Evolutionary conservation across 495 filamentous ascomycete genomes (phyloP).

Genomic region (Niebla homalea): DNA sequence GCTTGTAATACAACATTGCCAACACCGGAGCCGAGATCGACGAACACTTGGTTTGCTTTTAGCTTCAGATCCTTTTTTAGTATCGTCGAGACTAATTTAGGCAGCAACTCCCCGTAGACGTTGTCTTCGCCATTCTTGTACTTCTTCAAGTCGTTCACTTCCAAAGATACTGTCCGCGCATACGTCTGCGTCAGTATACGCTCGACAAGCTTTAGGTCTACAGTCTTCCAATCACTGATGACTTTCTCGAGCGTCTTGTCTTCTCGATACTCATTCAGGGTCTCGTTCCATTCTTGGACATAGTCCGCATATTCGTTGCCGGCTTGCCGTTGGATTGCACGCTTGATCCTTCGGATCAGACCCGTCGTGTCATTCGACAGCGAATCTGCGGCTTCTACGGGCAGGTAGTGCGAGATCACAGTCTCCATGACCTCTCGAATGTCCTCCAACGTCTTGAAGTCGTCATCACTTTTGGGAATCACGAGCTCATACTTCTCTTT

Average conservation of each 20-base stretch:
- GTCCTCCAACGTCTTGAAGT: constrained; percentile 76
- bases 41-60: constrained; percentile 68
- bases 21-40: constrained; percentile 89
- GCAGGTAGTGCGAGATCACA: constrained; percentile 62
- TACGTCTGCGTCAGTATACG: constrained; percentile 82
- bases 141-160: constrained; percentile 63
- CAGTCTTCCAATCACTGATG: constrained; percentile 47
- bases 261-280: constrained; percentile 41
- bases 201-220: constrained; percentile 58
- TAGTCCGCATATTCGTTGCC: constrained; percentile 53
- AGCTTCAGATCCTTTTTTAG: constrained; percentile 62
- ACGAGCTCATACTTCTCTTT: constrained; percentile 65
- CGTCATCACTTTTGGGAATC: constrained; percentile 54
- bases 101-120: constrained; percentile 86
- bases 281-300: constrained; percentile 63
- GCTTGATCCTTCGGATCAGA: constrained; percentile 56
- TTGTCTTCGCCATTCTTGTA: constrained; percentile 82
- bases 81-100: constrained; percentile 66
- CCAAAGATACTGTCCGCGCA: constrained; percentile 79
- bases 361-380: constrained; percentile 65
- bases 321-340: constrained; percentile 48
- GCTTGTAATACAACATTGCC: constrained; percentile 93
- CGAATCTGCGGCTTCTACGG: constrained; percentile 43
- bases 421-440: constrained; percentile 67
- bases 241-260: constrained; percentile 56